These are phyloP conservation scores for Xylariaceae sp. DNA, from an alignment of 2,329 filamentous ascomycete species.

Conservation along the genomic window DNA sequence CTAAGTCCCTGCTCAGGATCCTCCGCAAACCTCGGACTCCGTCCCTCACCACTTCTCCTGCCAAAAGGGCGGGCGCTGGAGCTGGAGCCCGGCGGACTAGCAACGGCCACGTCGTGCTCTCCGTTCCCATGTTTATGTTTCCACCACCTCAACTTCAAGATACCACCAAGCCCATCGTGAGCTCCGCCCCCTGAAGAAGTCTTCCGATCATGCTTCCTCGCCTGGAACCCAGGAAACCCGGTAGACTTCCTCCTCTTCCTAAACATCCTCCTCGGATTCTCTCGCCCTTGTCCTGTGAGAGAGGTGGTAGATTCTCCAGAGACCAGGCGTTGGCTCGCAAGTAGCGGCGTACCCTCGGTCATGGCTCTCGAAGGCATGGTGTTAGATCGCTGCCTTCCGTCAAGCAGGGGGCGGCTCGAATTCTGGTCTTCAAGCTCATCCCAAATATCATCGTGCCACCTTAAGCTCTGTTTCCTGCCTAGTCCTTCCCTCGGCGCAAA, in stretches of 20 bases:
- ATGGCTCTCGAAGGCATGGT: constrained; percentile 40
- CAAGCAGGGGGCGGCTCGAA: constrained; percentile 36
- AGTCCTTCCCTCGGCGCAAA: constrained; percentile 40
- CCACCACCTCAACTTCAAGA: constrained; percentile 58
- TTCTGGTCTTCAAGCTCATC: constrained; percentile 77
- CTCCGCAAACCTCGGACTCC: constrained; percentile 17
- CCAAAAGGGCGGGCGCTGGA: too few relatives aligned
- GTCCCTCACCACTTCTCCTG: constrained; percentile 8
- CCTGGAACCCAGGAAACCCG: constrained; percentile 59
- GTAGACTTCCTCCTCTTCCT: constrained; percentile 54
- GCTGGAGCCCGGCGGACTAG: constrained; percentile 15
- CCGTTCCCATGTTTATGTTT: not conserved
- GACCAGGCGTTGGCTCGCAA: constrained; percentile 24
- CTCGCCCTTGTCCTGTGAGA: constrained; percentile 9
- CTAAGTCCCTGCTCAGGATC: not conserved
- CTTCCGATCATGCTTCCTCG: constrained; percentile 40
- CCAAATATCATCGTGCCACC: constrained; percentile 79
- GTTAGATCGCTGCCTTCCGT: constrained; percentile 42
- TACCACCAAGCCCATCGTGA: constrained; percentile 48
- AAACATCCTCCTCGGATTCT: constrained; percentile 27
- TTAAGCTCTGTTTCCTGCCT: constrained; percentile 45
- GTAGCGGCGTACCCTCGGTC: constrained; percentile 39
- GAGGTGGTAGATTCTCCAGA: constrained; percentile 28
- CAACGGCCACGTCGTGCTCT: constrained; percentile 17
- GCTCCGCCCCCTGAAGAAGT: constrained; percentile 33